Percentiles rank a stretch among this genome's conserved stretches.
phyloP scores from a whole-genome alignment of 148 eudicot genomes.

The Silene latifolia region DNA sequence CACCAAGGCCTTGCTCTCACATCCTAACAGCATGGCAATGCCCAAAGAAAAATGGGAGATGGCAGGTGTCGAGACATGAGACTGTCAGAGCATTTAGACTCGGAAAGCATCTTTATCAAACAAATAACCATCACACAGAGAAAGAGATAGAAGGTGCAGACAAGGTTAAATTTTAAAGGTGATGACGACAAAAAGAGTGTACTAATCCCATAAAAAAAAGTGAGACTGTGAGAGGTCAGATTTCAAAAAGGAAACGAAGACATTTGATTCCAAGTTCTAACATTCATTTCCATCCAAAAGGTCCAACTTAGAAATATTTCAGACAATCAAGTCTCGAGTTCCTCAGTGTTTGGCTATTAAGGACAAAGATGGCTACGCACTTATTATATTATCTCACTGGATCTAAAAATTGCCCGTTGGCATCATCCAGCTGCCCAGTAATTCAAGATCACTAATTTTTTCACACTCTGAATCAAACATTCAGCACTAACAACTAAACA shows the following conservation, averaged over 20 bases:
- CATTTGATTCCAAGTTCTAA: neutral
- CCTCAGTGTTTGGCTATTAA: neutral
- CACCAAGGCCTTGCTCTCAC: too few relatives aligned
- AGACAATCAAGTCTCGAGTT: neutral
- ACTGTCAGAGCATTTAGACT: neutral
- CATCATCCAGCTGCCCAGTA: neutral
- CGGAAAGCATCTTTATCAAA: neutral
- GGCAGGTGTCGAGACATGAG: neutral
- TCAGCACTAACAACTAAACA: neutral
- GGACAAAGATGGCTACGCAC: neutral
- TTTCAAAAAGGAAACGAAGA: neutral
- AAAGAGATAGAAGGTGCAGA: neutral
- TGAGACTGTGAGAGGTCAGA: neutral
- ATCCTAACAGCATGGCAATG: constrained; percentile 2
- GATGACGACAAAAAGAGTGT: neutral
- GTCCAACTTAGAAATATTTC: neutral
- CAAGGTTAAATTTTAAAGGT: neutral
- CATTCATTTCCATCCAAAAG: neutral
- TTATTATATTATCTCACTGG: neutral
- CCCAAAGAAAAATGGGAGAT: neutral
- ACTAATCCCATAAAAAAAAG: neutral
- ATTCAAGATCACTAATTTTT: neutral
- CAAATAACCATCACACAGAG: neutral
- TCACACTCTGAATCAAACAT: neutral
- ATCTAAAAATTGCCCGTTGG: neutral